Percentiles rank a stretch among this genome's conserved stretches.
These are phyloP conservation scores for Polytrichum commune DNA, from an alignment of 225 moss, liverwort and hornwort genomes.

Conservation along the genomic window DNA sequence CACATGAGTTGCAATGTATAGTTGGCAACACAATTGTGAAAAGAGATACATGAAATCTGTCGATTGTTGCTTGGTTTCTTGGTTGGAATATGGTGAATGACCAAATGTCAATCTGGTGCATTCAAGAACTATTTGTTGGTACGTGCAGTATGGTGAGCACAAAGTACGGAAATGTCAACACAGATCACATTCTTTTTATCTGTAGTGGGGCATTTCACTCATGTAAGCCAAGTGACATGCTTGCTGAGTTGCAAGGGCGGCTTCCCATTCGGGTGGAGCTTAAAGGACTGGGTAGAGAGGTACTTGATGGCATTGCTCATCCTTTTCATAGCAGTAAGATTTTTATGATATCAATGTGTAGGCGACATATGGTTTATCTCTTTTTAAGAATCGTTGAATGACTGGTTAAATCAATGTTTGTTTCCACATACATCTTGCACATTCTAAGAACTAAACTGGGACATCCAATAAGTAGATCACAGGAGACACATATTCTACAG, in stretches of 20 bases:
- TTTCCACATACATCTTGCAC: no score
- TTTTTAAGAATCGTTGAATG: not conserved
- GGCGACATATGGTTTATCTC: no score
- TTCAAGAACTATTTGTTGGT: constrained; percentile 5
- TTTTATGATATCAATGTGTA: no score
- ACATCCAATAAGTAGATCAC: no score
- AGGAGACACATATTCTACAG: no score
- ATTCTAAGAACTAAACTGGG: no score
- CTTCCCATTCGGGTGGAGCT: constrained; percentile 82
- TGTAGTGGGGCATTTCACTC: constrained; percentile 94
- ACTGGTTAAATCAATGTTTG: no score
- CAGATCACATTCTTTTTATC: constrained; percentile 89
- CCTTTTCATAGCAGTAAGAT: not conserved
- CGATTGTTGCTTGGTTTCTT: not conserved
- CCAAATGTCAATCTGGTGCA: no score
- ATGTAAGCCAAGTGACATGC: constrained; percentile 96
- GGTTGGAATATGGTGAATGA: constrained; percentile 2
- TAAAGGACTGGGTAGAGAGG: constrained; percentile 84
- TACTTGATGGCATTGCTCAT: constrained; percentile 3
- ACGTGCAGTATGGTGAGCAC: constrained; percentile 76
- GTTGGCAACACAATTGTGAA: no score
- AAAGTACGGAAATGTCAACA: constrained; percentile 90
- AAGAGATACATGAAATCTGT: no score
- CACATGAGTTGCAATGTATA: no score
- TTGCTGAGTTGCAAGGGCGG: constrained; percentile 87